Base-by-base conservation (phyloP, 768 basidiomycete species). In the Tricholomella constricta region DNA sequence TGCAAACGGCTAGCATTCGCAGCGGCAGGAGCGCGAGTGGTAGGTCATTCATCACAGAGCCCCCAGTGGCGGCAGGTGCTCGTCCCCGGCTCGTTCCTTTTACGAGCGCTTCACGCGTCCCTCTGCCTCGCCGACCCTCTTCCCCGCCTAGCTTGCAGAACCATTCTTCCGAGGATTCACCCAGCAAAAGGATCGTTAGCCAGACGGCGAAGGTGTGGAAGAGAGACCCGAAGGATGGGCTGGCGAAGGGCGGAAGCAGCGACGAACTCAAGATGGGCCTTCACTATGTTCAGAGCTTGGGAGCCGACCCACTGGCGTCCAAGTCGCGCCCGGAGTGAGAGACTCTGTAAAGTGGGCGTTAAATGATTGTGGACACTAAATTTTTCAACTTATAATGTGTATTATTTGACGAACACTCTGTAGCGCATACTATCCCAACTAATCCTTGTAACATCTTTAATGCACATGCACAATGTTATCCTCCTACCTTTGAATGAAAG, bases 31-130 rank as follows among this genome's bases (percentile, higher is more conserved):
- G 77, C 45, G 71, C 65, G 6, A 67, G 68, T 56, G 69, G 65
- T 23, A 31, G 60, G 62, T 77, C 63, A 54, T 67, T 57, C 57
- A 55, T 61, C 23, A 65, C 71, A 4, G 65, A 64, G 25, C 59
- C 66, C 1, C 62, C 67, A 19, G 72, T 63, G 32, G 64, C 62
- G 9, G 59, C 58, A 12, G 62, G 58, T 32, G 64, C 73, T 12
- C 78, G 80, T 12, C 85, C 88, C 29, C 80, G 86, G 27, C 67
- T 90, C 26, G 85, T 89, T 29, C 88, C 85, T 23, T 89, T 91
- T 63, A 88, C 84, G 6, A 81, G 80, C 55, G 82, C 84, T 14
- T 77, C 78, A 17, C 82, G 85, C 17, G 85, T 87, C 22, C 86
- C 87, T 17, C 75, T 82, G 1, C 84, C 86, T 20, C 74, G 78